A percentile compares a stretch with the other conserved stretches of the same genome.
phyloP scores from a whole-genome alignment of 2,329 filamentous ascomycete genomes.

The Lecanoromycetidae sp. region DNA sequence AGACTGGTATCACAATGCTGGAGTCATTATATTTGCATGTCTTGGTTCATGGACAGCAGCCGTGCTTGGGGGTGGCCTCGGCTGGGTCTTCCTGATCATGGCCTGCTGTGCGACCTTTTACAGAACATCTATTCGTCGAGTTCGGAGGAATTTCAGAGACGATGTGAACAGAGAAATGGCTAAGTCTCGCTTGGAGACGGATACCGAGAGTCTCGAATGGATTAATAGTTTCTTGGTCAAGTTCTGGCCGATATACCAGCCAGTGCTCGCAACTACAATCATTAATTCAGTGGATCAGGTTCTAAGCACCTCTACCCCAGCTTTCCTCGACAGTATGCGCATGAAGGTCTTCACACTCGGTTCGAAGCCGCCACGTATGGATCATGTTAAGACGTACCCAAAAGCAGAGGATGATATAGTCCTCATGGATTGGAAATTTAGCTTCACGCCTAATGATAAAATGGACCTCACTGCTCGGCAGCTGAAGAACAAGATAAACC shows the following conservation, averaged over 20 bases:
- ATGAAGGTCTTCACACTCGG: constrained; percentile 90
- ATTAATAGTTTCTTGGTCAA: constrained; percentile 98
- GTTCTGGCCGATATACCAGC: constrained; percentile 98
- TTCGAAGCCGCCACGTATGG: constrained; percentile 86
- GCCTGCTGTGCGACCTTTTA: constrained; percentile 89
- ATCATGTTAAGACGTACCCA: constrained; percentile 96
- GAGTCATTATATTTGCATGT: constrained; percentile 86
- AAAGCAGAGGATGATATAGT: constrained; percentile 91
- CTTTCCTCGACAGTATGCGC: constrained; percentile 85
- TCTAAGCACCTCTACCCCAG: constrained; percentile 77
- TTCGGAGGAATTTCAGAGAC: constrained; percentile 90
- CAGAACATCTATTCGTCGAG: constrained; percentile 81
- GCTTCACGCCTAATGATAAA: constrained; percentile 91
- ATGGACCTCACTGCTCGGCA: constrained; percentile 84
- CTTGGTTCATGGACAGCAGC: constrained; percentile 82
- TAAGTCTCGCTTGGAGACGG: constrained; percentile 75
- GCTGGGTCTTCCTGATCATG: constrained; percentile 90
- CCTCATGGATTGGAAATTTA: constrained; percentile 99
- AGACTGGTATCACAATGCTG: constrained; percentile 98
- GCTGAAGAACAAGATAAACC: constrained; percentile 90
- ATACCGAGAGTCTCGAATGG: constrained; percentile 91
- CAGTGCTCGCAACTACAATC: constrained; percentile 81
- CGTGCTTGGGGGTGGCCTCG: constrained; percentile 77
- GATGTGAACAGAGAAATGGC: constrained; percentile 83
- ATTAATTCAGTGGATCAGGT: constrained; percentile 94